Conservation (phyloP, 2,329 filamentous ascomycete genomes). For the Coleophoma eucalyptorum region DNA sequence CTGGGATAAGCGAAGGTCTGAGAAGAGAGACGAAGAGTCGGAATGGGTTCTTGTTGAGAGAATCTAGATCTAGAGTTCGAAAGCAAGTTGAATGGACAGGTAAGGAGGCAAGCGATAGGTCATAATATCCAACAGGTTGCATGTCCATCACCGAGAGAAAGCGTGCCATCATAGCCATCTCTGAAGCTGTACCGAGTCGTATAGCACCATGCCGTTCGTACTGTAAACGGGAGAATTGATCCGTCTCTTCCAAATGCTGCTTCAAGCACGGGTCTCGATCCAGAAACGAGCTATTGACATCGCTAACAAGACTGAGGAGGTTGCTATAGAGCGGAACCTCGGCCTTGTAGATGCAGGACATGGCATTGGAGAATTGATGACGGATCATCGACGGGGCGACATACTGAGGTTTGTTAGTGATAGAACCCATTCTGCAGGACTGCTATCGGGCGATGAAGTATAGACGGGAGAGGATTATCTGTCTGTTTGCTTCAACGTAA, state of each 20-base stretch:
- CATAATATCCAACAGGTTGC: constrained; percentile 48
- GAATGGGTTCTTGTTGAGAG: constrained; percentile 40
- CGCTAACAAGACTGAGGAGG: constrained; percentile 26
- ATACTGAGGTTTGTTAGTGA: too few species aligned
- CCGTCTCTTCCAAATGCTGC: not conserved
- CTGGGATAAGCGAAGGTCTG: constrained; percentile 35
- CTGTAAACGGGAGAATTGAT: not conserved
- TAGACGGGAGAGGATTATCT: too few species aligned
- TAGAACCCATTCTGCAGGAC: too few species aligned
- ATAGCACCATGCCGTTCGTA: constrained; percentile 44
- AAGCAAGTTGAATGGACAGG: constrained; percentile 51
- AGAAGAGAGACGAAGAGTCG: constrained; percentile 37
- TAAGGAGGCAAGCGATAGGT: constrained; percentile 40
- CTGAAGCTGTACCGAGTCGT: constrained; percentile 39
- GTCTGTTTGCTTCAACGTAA: too few species aligned
- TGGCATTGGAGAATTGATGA: constrained; percentile 26
- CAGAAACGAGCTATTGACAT: constrained; percentile 11
- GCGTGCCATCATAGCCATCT: constrained; percentile 37
- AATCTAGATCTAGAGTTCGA: constrained; percentile 31
- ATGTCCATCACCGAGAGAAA: constrained; percentile 44
- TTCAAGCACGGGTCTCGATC: not conserved
- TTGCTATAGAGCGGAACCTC: constrained; percentile 32
- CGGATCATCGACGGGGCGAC: constrained; percentile 5
- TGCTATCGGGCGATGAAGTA: too few species aligned
- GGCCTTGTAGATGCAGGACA: constrained; percentile 31